These are phyloP conservation scores for Diddensiella caesifluorescens DNA, from an alignment of 805 yeast species.

Conservation along the genomic window DNA sequence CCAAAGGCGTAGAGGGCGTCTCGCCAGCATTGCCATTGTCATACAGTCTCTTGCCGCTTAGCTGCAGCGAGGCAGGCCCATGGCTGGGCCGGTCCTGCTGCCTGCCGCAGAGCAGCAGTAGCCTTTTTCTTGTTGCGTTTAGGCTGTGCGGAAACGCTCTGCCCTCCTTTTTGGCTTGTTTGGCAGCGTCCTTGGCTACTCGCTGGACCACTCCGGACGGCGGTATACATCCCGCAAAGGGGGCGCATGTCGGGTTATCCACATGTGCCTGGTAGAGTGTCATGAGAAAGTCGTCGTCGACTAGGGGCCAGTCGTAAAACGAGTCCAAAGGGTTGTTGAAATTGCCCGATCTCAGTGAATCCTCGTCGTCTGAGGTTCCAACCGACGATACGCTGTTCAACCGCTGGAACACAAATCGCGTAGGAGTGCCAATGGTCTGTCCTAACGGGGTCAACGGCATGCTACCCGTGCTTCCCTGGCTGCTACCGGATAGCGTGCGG, in stretches of 20 bases:
- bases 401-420: constrained; percentile 20
- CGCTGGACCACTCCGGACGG: constrained; percentile 61
- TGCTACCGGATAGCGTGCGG: constrained; percentile 12
- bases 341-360: constrained; percentile 5
- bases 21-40: too few relatives aligned
- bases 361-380: constrained; percentile 29
- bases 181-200: constrained; percentile 52
- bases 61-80: background rate
- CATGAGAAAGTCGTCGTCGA: constrained; percentile 40
- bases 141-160: constrained; percentile 30
- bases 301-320: constrained; percentile 26
- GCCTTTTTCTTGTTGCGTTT: constrained; percentile 30
- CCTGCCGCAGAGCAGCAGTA: constrained; percentile 25
- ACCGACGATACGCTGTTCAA: constrained; percentile 27
- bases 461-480: constrained; percentile 7
- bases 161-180: constrained; percentile 27
- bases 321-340: constrained; percentile 12
- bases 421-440: constrained; percentile 19
- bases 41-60: too few relatives aligned
- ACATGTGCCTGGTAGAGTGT: constrained; percentile 45
- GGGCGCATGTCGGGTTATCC: constrained; percentile 58
- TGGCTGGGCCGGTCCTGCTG: constrained; percentile 6
- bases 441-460: constrained; percentile 21
- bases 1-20: background rate
- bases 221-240: constrained; percentile 59